A percentile compares a stretch with the other conserved stretches of the same genome.
Evolutionary conservation across 768 basidiomycete species (phyloP).

Genomic region (Steccherinum ochraceum): DNA sequence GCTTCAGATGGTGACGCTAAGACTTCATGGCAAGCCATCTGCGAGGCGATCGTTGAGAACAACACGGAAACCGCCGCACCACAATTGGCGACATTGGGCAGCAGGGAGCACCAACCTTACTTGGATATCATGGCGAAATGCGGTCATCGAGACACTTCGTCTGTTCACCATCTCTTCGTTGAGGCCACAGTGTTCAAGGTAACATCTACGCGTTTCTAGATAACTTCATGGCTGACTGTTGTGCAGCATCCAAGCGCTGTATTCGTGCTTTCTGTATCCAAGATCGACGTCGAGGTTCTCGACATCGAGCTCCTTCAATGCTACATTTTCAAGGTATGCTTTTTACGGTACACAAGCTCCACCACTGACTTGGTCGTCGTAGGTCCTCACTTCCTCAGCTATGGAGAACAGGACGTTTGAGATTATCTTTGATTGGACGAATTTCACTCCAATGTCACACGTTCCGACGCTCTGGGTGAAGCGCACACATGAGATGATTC

Average conservation of each 20-base stretch:
- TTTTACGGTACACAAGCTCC: too few species aligned
- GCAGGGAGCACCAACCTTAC: conserved; percentile 56
- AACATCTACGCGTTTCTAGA: background rate
- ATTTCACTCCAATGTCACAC: conserved; percentile 68
- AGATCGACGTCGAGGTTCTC: conserved; percentile 71
- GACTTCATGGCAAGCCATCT: conserved; percentile 70
- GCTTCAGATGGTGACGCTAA: conserved; percentile 24
- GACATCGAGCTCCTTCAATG: conserved; percentile 76
- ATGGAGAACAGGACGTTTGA: conserved; percentile 53
- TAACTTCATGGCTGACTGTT: background rate
- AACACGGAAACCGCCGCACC: conserved; percentile 66
- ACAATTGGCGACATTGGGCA: conserved; percentile 41
- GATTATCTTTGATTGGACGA: conserved; percentile 77
- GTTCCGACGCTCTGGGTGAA: conserved; percentile 79
- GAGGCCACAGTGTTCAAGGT: conserved; percentile 29
- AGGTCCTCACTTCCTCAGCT: conserved; percentile 47
- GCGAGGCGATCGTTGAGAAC: conserved; percentile 73
- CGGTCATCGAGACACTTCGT: conserved; percentile 49
- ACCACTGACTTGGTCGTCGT: too few species aligned
- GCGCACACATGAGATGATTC: conserved; percentile 69
- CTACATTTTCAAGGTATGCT: conserved; percentile 65
- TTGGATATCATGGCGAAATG: conserved; percentile 62
- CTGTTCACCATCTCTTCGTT: conserved; percentile 63
- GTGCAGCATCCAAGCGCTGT: conserved; percentile 36
- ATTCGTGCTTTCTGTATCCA: conserved; percentile 61